phyloP scores from a whole-genome alignment of 768 basidiomycete species.

The Trametes coccinea region DNA sequence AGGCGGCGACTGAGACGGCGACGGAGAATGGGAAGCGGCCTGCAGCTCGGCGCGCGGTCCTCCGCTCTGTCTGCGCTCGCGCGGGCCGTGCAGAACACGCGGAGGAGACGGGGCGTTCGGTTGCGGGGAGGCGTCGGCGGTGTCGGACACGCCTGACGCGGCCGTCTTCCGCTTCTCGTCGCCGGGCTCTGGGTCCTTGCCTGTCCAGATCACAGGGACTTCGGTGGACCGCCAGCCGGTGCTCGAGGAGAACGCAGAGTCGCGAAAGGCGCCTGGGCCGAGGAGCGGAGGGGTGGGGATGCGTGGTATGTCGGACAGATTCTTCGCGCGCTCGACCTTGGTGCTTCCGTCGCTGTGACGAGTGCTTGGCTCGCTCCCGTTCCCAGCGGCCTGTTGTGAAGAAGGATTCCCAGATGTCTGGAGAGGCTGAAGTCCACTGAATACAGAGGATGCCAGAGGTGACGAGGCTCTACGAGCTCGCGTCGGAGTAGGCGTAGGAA shows the following conservation, averaged over 20 bases:
- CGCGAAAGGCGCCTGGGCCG: constrained; percentile 60
- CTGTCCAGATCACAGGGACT: constrained; percentile 65
- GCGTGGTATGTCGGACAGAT: constrained; percentile 21
- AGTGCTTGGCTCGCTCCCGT: not conserved
- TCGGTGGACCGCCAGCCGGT: constrained; percentile 47
- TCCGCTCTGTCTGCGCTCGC: constrained; percentile 14
- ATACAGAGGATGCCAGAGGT: constrained; percentile 2
- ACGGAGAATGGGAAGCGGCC: not conserved
- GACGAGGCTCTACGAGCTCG: constrained; percentile 14
- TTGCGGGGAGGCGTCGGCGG: constrained; percentile 1
- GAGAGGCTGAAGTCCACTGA: constrained; percentile 1
- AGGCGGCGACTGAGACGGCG: constrained; percentile 2
- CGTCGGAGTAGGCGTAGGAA: not conserved
- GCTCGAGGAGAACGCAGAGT: constrained; percentile 59
- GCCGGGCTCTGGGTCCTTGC: constrained; percentile 36
- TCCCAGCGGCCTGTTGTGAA: not conserved
- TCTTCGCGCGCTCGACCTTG: not conserved
- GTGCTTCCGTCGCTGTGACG: constrained; percentile 4
- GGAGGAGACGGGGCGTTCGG: constrained; percentile 8
- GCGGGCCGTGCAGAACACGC: constrained; percentile 15
- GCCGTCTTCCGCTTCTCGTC: constrained; percentile 10
- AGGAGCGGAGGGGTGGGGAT: constrained; percentile 46
- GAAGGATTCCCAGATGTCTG: not conserved
- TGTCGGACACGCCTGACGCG: constrained; percentile 6
- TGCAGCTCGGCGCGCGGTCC: constrained; percentile 10